phyloP scores from a whole-genome alignment of 192 early-diverging fungal species.

The Coemansia sp. region DNA sequence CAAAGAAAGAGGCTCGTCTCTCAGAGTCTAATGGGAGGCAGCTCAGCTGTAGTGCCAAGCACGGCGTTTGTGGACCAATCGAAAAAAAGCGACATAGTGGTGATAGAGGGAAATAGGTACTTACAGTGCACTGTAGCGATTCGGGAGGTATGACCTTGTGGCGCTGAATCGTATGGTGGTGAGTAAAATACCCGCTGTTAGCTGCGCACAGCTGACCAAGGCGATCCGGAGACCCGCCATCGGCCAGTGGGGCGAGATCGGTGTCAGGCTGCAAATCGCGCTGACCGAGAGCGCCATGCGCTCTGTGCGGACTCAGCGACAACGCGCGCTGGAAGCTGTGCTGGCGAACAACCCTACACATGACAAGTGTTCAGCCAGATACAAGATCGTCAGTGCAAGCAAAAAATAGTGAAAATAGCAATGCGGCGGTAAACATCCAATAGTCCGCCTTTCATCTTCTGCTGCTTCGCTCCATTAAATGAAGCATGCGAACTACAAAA shows the following conservation, averaged over 20 bases:
- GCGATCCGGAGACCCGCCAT: conserved; percentile 27
- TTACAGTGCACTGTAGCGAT: conserved; percentile 46
- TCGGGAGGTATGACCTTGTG: conserved; percentile 50
- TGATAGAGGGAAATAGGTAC: too few relatives aligned
- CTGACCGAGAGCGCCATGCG: not conserved
- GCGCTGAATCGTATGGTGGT: conserved; percentile 50
- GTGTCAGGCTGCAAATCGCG: conserved; percentile 6
- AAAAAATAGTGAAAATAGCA: not conserved
- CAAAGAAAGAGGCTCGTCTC: not conserved
- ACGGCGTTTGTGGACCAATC: not conserved
- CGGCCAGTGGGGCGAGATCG: conserved; percentile 28
- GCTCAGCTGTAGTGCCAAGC: not conserved
- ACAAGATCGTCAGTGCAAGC: not conserved
- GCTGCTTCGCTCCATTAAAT: not conserved
- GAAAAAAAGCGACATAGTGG: not conserved
- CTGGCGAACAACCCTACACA: conserved; percentile 43
- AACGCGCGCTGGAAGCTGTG: conserved; percentile 32
- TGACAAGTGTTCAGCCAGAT: not conserved
- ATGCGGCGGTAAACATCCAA: not conserved
- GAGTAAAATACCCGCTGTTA: conserved; percentile 51
- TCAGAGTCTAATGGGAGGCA: not conserved
- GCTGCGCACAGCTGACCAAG: conserved; percentile 21
- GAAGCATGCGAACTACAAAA: not conserved
- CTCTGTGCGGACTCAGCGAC: conserved; percentile 2
- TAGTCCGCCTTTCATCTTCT: not conserved